Base-by-base conservation (phyloP, 352 stramenopile species). In the Phytophthora multivora region DNA sequence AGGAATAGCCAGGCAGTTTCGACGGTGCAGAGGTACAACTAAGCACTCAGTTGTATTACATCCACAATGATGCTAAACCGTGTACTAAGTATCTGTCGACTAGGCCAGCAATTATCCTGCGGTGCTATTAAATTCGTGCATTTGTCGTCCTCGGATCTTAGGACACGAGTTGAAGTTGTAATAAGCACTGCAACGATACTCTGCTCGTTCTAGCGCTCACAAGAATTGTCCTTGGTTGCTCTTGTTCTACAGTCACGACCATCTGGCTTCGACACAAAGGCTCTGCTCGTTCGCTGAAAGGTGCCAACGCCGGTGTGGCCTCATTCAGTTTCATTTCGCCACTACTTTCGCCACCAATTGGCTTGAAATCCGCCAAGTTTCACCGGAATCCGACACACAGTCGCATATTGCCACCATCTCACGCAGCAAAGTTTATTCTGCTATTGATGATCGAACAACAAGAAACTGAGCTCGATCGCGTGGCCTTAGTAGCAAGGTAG, bases 281-380 rank as follows among this genome's bases (percentile, higher is more conserved):
- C 33, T 21, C 16, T 26, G 51, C 51, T 63, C 39, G 26, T 68
- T 68, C 59, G 26, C 25, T 56, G 43, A 62, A 68, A 18, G 16
- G 10, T 66, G 41, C 50, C 12, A 40, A 33, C 25, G 28, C 12
- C 11, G 19, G 15, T 18, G 21, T 8, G n/a, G 9, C 28, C 28
- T 68, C 31, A 12, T 51, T 63, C 43, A 43, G 59, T 68, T 68
- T 63, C 59, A 51, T 67, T 53, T 67, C 36, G 41, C 45, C 2
- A 19, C 30, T 30, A 18, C 1, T 23, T 48, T 63, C 39, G 23
- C 28, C 36, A 63, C 30, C 48, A 51, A 66, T 60, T 39, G 28
- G 28, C 42, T 40, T 30, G 59, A 33, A 15, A 56, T 62, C 42
- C 21, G 33, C 45, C 42, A 21, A 26, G 43, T 62, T n/a, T 67